Percentiles rank a stretch among this genome's conserved stretches.
phyloP scores from a whole-genome alignment of 805 yeast species.

The Candida krabiensis region DNA sequence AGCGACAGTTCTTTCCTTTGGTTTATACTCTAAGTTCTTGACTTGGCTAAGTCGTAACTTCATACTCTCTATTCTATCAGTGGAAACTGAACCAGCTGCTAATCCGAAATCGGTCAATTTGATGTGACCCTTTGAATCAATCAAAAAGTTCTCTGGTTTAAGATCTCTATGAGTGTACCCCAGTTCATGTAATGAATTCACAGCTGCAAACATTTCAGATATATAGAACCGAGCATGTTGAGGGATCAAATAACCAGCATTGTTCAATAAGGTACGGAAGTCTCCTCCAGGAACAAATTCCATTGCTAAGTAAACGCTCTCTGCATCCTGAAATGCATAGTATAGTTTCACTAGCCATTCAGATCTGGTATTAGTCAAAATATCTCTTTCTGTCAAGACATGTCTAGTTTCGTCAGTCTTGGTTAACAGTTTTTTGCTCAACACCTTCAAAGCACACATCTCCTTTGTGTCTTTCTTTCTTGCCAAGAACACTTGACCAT shows the following conservation, averaged over 20 bases:
- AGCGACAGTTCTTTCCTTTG: slow-evolving; percentile 68
- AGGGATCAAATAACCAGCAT: slow-evolving; percentile 89
- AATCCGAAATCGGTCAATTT: slow-evolving; percentile 95
- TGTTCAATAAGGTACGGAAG: slow-evolving; percentile 88
- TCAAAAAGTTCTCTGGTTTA: slow-evolving; percentile 91
- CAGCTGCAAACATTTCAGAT: slow-evolving; percentile 94
- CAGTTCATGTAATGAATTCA: slow-evolving; percentile 87
- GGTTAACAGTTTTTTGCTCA: slow-evolving; percentile 81
- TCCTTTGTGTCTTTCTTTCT: slow-evolving; percentile 92
- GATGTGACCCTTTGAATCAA: slow-evolving; percentile 88
- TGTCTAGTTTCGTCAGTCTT: slow-evolving; percentile 95
- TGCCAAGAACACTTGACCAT: slow-evolving; percentile 97
- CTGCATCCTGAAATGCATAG: slow-evolving; percentile 93
- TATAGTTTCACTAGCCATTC: slow-evolving; percentile 94
- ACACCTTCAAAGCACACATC: slow-evolving; percentile 90
- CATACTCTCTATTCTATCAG: slow-evolving; percentile 92
- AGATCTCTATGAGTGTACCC: slow-evolving; percentile 97
- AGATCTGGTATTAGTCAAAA: slow-evolving; percentile 90
- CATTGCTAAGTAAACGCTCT: slow-evolving; percentile 93
- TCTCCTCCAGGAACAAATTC: slow-evolving; percentile 99
- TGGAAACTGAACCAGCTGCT: slow-evolving; percentile 94
- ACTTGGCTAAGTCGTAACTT: slow-evolving; percentile 61
- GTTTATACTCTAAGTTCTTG: slow-evolving; percentile 70
- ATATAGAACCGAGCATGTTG: slow-evolving; percentile 95
- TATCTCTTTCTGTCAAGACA: slow-evolving; percentile 94